A percentile compares a stretch with the other conserved stretches of the same genome.
These are phyloP conservation scores for Helenozyma rhizophorensis DNA, from an alignment of 805 yeast genomes.

Conservation along the genomic window DNA sequence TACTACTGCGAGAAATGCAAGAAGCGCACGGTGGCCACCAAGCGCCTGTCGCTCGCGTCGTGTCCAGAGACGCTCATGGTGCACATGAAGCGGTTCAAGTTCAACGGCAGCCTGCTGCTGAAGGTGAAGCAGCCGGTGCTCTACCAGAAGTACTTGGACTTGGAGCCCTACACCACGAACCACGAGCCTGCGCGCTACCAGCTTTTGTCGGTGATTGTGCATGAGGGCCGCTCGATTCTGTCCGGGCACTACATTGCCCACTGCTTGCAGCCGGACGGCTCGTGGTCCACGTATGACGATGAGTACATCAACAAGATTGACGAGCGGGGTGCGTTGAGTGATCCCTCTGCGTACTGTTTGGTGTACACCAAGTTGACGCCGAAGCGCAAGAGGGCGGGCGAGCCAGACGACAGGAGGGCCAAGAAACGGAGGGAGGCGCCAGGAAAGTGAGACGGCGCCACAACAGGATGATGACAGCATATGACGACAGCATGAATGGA, in stretches of 20 bases:
- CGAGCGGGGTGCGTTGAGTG: constrained; percentile 70
- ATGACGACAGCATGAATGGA: no score
- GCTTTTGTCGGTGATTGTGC: constrained; percentile 80
- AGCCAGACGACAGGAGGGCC: no score
- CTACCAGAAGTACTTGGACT: constrained; percentile 73
- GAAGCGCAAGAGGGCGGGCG: constrained; percentile 25
- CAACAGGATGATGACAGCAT: constrained; percentile 3
- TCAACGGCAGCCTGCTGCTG: constrained; percentile 71
- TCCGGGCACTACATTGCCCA: constrained; percentile 93
- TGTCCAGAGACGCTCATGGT: constrained; percentile 87
- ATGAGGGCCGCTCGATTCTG: constrained; percentile 88
- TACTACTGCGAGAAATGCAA: constrained; percentile 88
- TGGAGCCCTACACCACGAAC: constrained; percentile 49
- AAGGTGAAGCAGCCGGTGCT: constrained; percentile 85
- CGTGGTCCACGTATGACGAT: constrained; percentile 94
- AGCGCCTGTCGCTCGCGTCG: constrained; percentile 65
- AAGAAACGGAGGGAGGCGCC: no score
- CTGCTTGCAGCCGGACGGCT: constrained; percentile 86
- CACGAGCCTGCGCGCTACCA: constrained; percentile 47
- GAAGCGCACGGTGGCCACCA: constrained; percentile 69
- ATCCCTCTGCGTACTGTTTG: constrained; percentile 87
- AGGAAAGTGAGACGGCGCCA: not conserved
- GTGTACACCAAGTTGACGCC: constrained; percentile 76
- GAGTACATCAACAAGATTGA: constrained; percentile 74
- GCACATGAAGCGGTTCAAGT: constrained; percentile 88